phyloP scores from a whole-genome alignment of 2,329 filamentous ascomycete genomes.

The Lasiodiplodia sp. region DNA sequence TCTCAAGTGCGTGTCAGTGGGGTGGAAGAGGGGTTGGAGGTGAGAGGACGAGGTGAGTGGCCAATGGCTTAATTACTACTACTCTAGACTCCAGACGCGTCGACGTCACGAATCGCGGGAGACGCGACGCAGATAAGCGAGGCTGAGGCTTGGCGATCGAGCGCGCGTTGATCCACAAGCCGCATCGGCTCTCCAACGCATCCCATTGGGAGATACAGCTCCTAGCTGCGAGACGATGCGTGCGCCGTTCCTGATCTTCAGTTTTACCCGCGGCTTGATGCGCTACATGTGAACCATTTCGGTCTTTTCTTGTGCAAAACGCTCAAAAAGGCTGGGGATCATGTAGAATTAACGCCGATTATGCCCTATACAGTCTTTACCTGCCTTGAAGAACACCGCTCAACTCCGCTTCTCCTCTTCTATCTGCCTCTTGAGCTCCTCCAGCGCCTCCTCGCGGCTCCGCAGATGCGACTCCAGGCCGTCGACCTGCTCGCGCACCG shows the following conservation, averaged over 20 bases:
- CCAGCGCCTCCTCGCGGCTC: slow-evolving; percentile 76
- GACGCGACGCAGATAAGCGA: slow-evolving; percentile 31
- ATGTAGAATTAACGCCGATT: slow-evolving; percentile 23
- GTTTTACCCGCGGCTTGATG: not conserved
- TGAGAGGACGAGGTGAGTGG: slow-evolving; percentile 10
- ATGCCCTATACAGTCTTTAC: slow-evolving; percentile 30
- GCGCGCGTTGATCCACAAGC: not conserved
- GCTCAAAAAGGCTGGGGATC: not conserved
- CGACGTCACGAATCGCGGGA: slow-evolving; percentile 30
- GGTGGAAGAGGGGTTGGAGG: not conserved
- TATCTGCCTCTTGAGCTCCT: slow-evolving; percentile 80
- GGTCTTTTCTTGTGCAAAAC: not conserved
- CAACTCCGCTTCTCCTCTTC: slow-evolving; percentile 75
- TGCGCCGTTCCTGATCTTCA: slow-evolving; percentile 2
- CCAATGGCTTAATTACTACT: slow-evolving; percentile 28
- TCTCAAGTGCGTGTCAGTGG: not conserved
- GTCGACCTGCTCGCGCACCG: slow-evolving; percentile 93
- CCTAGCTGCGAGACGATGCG: not conserved
- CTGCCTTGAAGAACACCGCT: not conserved
- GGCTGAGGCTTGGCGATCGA: slow-evolving; percentile 19
- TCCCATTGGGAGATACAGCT: not conserved
- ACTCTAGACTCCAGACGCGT: slow-evolving; percentile 23
- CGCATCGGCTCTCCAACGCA: slow-evolving; percentile 12
- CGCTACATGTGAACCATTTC: not conserved
- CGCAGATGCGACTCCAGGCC: slow-evolving; percentile 84